Base-by-base conservation (phyloP, 257 asterid genomes). In the Primulina huaijiensis region DNA sequence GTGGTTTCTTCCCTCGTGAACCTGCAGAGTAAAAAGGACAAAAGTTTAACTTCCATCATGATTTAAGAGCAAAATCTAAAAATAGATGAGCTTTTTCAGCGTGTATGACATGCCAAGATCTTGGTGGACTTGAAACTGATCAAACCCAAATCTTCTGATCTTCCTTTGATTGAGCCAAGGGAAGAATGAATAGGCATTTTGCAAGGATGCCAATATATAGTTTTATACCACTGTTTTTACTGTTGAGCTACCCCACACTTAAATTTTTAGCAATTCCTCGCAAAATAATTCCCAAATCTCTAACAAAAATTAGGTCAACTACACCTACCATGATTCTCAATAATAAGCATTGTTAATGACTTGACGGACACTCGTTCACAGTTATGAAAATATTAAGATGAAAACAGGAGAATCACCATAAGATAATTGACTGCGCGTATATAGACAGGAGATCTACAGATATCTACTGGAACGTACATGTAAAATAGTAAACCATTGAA, bases 1-100 rank as follows among this genome's bases (percentile, higher is more conserved):
- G 76, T 85, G 99, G 77, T 91, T 88, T 83, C 99, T 86, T 79
- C 99, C 99, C 83, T 94, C 97, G 30, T 94, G 97, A 76, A 94
- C 96, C 99, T 94, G 85, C 70, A 71, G 17, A 72, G 67, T 70
- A 29, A 65, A 40, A 53, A 70, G 70, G 79, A 62, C 67, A 52
- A 59, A 27, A 69, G 33, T 60, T 29, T 6, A 53, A 50, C 21
- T 59, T 63, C 25, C 60, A 12, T 72, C 70, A 46, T 30, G 34
- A 62, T 57, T 68, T 68, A 29, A 72, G 17, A 7, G 55, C 33
- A 65, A 65, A 61, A 53, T 38, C 71, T 59, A 8, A 7, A 75
- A 38, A 60, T 27, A 60, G 33, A 62, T 25, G n/a, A 10, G 10
- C 21, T 43, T 61, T 43, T 37, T 20, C 37, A 67, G 38, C 12